Base-by-base conservation (phyloP, 179 eudicot genomes). In the Amaranthus tricolor region DNA sequence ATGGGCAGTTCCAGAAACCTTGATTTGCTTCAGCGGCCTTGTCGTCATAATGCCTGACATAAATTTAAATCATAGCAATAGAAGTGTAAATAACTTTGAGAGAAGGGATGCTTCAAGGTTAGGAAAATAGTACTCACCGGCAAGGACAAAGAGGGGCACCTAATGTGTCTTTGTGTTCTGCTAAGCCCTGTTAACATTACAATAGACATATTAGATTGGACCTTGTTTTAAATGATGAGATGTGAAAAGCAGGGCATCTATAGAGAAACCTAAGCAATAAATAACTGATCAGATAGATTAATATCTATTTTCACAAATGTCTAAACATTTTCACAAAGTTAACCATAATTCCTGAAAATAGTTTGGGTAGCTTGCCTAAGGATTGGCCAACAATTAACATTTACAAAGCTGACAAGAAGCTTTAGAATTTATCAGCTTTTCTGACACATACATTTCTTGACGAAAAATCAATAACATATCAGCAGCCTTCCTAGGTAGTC, bases 101-200 rank as follows among this genome's bases (percentile, higher is more conserved):
- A 50, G 73, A 9, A 24, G 20, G 55, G 16, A 59, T 10, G 8
- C 54, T 14, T 4, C 57, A 58, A 50, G 44, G 70, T 51, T 55
- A 31, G 62, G 55, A 21, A 31, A 72, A 59, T 6, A 49, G 55
- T 14, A 48, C 74, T 70, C 83, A 94, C 98, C 98, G 87, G 59
- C 98, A 94, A 17, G 98, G 98, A 79, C 98, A 94, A 77, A 94
- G 96, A 56, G 98, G 98, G 54, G 98, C 97, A 80, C 97, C 98
- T 77, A 93, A 72, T 62, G 97, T 64, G 81, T 94, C 98, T 87
- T 86, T 94, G 81, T 94, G 98, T 47, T 94, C 98, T 52, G 98
- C 98, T 79, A 94, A 83, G 68, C 98, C 98, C 98, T 94, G 86
- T 69, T 68, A 49, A 24, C 31, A 66, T 40, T 50, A 55, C 5